phyloP scores from a whole-genome alignment of 2,329 filamentous ascomycete genomes.

The Cucurbitaria berberidis region DNA sequence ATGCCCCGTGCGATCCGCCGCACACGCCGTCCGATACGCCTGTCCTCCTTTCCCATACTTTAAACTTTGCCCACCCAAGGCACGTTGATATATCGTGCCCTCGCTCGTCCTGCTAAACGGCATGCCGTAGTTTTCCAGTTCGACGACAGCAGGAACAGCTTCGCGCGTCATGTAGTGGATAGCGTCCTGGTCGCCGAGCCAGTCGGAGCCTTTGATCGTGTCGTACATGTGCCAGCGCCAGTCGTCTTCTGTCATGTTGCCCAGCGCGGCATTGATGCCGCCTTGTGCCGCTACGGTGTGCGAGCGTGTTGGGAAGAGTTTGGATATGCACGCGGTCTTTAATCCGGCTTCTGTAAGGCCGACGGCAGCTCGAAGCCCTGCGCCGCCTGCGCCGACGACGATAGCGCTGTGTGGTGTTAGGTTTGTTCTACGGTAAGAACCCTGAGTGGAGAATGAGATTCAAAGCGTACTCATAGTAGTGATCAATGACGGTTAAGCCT shows the following conservation, averaged over 20 bases:
- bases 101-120: conserved; percentile 58
- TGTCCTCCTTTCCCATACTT: conserved; percentile 58
- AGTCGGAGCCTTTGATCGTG: conserved; percentile 64
- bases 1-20: conserved; percentile 57
- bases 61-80: conserved; percentile 56
- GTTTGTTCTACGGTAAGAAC: neutral
- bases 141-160: conserved; percentile 60
- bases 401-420: conserved; percentile 44
- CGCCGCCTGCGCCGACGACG: conserved; percentile 63
- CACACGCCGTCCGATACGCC: conserved; percentile 56
- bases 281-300: conserved; percentile 72
- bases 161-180: conserved; percentile 66
- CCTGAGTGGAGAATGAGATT: neutral
- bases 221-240: conserved; percentile 68
- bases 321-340: conserved; percentile 69
- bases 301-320: conserved; percentile 68
- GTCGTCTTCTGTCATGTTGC: conserved; percentile 63
- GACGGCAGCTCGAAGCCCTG: conserved; percentile 68
- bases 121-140: conserved; percentile 63
- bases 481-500: conserved; percentile 39
- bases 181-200: conserved; percentile 65
- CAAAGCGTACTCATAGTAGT: conserved; percentile 42
- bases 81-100: conserved; percentile 57
- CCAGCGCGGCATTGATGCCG: conserved; percentile 66
- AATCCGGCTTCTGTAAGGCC: conserved; percentile 69